Conservation (phyloP, 805 yeast species). For the Saccharomyces cerevisiae region DNA sequence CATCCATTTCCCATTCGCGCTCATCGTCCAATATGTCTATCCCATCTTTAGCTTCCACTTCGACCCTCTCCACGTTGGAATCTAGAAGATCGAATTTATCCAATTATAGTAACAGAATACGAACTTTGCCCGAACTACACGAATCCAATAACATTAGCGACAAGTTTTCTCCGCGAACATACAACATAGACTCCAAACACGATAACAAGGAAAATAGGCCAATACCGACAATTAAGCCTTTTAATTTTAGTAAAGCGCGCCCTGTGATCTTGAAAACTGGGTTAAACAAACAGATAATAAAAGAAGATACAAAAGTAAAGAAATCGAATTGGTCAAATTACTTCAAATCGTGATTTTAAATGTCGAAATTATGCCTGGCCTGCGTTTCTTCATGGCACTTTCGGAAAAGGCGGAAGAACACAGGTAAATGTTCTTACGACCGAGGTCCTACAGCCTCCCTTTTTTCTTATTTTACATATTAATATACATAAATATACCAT, state of each 20-base stretch:
- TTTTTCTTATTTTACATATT: not conserved
- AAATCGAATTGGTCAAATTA: not conserved
- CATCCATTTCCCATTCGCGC: conserved; percentile 19
- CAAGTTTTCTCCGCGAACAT: not conserved
- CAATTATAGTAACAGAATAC: not conserved
- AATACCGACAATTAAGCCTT: not conserved
- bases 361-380: too few relatives aligned
- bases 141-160: not conserved
- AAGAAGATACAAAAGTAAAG: not conserved
- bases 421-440: not conserved
- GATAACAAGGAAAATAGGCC: not conserved
- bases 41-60: conserved; percentile 36
- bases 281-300: conserved; percentile 4
- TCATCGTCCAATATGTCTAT: conserved; percentile 30
- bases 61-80: conserved; percentile 25
- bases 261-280: conserved; percentile 15
- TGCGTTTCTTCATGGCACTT: not conserved
- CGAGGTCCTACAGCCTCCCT: not conserved
- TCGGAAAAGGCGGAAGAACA: not conserved
- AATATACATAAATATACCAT: not conserved
- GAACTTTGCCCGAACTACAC: conserved; percentile 1
- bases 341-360: not conserved
- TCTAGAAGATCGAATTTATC: conserved; percentile 10
- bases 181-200: not conserved
- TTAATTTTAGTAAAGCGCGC: conserved; percentile 5